Conservation (phyloP, 805 yeast genomes). For the Komagataella mondaviorum region DNA sequence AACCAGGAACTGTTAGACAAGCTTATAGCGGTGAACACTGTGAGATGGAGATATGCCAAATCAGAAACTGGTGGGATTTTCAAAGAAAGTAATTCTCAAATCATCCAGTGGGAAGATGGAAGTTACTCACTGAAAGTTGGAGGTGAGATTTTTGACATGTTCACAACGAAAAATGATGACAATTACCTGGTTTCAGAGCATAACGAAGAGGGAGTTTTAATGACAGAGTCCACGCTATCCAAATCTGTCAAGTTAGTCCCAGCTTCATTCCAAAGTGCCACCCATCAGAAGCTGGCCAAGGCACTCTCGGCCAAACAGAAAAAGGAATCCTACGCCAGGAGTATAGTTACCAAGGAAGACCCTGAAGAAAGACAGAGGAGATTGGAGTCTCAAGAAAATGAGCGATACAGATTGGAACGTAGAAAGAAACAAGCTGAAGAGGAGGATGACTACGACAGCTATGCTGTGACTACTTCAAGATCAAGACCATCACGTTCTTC, state of each 20-base stretch:
- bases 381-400: conserved; percentile 51
- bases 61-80: conserved; percentile 58
- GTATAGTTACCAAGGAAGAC: conserved; percentile 42
- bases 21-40: conserved; percentile 66
- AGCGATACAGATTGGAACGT: conserved; percentile 41
- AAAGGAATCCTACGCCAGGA: conserved; percentile 21
- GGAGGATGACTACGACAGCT: background rate
- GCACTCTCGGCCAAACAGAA: conserved; percentile 44
- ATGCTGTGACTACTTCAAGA: background rate
- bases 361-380: conserved; percentile 57
- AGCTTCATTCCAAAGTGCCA: conserved; percentile 74
- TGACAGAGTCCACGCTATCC: conserved; percentile 49
- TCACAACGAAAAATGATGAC: conserved; percentile 50
- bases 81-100: conserved; percentile 81
- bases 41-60: conserved; percentile 88
- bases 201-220: conserved; percentile 58
- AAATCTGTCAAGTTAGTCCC: conserved; percentile 72
- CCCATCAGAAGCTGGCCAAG: conserved; percentile 68
- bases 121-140: conserved; percentile 77
- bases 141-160: conserved; percentile 72
- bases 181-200: conserved; percentile 61
- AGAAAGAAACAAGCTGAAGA: conserved; percentile 1
- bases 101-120: conserved; percentile 93
- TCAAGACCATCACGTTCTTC: background rate
- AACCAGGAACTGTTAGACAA: conserved; percentile 18